Conservation (phyloP, 2,329 filamentous ascomycete genomes). For the Fusarium sp. region DNA sequence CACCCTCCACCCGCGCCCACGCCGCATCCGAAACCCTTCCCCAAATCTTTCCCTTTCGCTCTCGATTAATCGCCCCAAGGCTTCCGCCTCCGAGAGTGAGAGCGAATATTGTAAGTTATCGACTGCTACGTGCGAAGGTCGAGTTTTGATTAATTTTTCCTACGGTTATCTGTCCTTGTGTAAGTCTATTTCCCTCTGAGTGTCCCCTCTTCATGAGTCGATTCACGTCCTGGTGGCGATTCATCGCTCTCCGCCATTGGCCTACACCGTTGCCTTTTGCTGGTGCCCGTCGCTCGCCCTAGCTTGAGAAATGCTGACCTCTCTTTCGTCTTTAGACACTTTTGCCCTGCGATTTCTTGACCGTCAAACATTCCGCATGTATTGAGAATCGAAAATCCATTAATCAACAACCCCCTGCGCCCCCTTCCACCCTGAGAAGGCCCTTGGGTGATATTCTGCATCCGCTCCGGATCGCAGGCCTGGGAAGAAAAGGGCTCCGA, state of each 20-base stretch:
- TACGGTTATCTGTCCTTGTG: constrained; percentile 33
- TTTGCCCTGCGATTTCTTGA: constrained; percentile 31
- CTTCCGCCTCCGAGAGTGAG: constrained; percentile 19
- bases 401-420: constrained; percentile 32
- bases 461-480: constrained; percentile 35
- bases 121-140: constrained; percentile 13
- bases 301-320: constrained; percentile 33
- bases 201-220: constrained; percentile 26
- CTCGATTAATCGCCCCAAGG: constrained; percentile 26
- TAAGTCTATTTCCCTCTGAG: constrained; percentile 24
- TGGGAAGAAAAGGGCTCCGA: constrained; percentile 37
- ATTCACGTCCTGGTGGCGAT: constrained; percentile 46
- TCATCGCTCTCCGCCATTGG: constrained; percentile 44
- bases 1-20: constrained; percentile 32
- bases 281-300: constrained; percentile 16
- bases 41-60: constrained; percentile 34
- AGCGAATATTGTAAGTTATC: constrained; percentile 27
- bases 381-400: constrained; percentile 40
- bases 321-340: constrained; percentile 28
- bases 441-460: constrained; percentile 28
- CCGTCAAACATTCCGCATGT: constrained; percentile 42
- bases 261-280: constrained; percentile 24
- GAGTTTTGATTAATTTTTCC: constrained; percentile 16
- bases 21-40: constrained; percentile 37
- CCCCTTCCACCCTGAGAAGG: constrained; percentile 26